These are phyloP conservation scores for Cylindricascospora bacillispora DNA, from an alignment of 1,139 yeast genomes.

Conservation along the genomic window DNA sequence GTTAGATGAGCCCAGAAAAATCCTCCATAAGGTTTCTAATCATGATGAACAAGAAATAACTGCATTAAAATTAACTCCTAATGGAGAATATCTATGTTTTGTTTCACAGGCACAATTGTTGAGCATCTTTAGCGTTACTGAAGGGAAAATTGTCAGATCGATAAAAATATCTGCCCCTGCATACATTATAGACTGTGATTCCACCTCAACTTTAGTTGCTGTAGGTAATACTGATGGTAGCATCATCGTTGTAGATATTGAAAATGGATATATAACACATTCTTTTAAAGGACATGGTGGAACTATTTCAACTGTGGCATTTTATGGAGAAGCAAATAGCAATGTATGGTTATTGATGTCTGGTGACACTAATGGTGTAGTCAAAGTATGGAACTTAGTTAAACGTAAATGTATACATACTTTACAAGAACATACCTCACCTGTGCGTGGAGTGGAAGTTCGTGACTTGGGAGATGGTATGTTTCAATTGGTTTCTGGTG, in stretches of 20 bases:
- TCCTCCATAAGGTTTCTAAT: conserved; percentile 57
- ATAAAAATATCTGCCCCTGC: conserved; percentile 66
- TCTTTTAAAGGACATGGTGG: conserved; percentile 90
- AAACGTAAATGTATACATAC: conserved; percentile 56
- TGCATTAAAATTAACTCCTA: conserved; percentile 61
- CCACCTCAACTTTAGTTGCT: conserved; percentile 75
- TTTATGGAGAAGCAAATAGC: conserved; percentile 60
- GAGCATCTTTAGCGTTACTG: conserved; percentile 38
- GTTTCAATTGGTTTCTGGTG: conserved; percentile 58
- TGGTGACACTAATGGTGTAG: conserved; percentile 78
- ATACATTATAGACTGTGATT: conserved; percentile 62
- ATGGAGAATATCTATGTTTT: conserved; percentile 55
- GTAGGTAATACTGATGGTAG: conserved; percentile 95
- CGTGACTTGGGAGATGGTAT: conserved; percentile 28
- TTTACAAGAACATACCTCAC: conserved; percentile 65
- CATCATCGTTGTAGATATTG: conserved; percentile 85
- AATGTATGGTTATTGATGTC: conserved; percentile 69
- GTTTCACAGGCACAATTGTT: conserved; percentile 80
- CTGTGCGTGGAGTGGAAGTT: conserved; percentile 79
- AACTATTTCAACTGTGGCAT: conserved; percentile 66
- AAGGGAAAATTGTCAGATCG: conserved; percentile 37
- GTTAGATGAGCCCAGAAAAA: conserved; percentile 32
- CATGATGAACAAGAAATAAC: conserved; percentile 74
- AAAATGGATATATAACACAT: conserved; percentile 80
- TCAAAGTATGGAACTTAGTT: conserved; percentile 85